Conservation (phyloP, 2,329 filamentous ascomycete genomes). For the Macrophomina tecta region DNA sequence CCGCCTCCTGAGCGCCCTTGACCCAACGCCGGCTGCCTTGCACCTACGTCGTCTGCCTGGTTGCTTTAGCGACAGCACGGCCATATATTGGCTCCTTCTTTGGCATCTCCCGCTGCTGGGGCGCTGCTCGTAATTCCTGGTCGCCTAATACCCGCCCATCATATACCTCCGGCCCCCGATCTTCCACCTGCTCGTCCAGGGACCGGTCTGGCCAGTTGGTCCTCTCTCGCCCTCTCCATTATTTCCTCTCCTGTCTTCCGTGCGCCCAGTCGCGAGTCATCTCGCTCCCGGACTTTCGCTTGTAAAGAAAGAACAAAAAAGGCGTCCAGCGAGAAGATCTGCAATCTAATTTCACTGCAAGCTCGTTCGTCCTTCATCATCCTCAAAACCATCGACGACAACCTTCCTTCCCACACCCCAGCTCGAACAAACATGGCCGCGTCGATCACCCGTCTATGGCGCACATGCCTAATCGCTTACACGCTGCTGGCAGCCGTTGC, state of each 20-base stretch:
- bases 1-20: not conserved
- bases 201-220: not conserved
- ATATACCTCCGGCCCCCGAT: not conserved
- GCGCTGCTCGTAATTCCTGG: not conserved
- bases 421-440: not conserved
- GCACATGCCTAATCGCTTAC: not conserved
- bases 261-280: not conserved
- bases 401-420: not conserved
- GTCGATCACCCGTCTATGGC: constrained; percentile 1
- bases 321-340: not conserved
- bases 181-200: not conserved
- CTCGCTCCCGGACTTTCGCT: not conserved
- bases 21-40: not conserved
- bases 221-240: not conserved
- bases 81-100: too few relatives aligned
- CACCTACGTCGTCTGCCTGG: not conserved
- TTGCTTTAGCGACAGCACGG: too few relatives aligned
- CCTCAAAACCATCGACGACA: not conserved
- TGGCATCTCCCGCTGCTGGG: too few relatives aligned
- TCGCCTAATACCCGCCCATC: not conserved
- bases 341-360: not conserved
- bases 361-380: too few relatives aligned
- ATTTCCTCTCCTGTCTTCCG: not conserved
- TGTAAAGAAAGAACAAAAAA: not conserved
- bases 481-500: not conserved